Conservation (phyloP, 2,329 filamentous ascomycete species). For the Teratosphaeria zuluensis region DNA sequence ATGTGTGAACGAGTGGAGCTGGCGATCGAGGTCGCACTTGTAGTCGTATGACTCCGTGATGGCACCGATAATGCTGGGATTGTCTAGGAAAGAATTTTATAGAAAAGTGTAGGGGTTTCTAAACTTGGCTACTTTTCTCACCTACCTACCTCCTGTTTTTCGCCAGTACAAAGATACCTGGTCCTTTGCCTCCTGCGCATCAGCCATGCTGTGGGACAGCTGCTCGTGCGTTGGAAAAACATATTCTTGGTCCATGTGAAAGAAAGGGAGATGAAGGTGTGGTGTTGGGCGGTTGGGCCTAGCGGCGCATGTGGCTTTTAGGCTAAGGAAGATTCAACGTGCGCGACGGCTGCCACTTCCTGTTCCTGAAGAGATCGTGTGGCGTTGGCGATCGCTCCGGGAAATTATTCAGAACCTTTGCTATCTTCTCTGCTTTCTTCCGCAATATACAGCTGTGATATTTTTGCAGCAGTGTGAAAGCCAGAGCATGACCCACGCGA, state of each 20-base stretch:
- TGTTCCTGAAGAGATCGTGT: not conserved
- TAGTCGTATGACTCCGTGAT: not conserved
- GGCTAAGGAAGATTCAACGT: not conserved
- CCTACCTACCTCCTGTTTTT: not conserved
- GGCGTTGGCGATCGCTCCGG: not conserved
- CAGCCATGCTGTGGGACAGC: not conserved
- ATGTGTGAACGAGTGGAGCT: not conserved
- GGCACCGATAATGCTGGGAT: not conserved
- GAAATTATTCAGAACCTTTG: not conserved
- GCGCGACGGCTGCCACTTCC: not conserved
- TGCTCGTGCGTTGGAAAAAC: not conserved
- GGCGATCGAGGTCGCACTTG: not conserved
- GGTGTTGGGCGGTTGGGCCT: not conserved
- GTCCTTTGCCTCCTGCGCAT: not conserved
- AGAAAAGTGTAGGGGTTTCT: not conserved
- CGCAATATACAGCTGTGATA: no score
- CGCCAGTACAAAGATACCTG: not conserved
- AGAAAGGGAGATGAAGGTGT: not conserved
- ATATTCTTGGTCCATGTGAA: not conserved
- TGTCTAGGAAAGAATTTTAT: not conserved
- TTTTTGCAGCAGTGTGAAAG: no score
- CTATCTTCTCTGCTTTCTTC: no score
- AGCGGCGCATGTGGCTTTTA: not conserved
- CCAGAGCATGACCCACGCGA: no score
- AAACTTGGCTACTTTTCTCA: not conserved